Evolutionary conservation across 192 early-diverging fungal species (phyloP).

Genomic region (Obelidium mucronatum): DNA sequence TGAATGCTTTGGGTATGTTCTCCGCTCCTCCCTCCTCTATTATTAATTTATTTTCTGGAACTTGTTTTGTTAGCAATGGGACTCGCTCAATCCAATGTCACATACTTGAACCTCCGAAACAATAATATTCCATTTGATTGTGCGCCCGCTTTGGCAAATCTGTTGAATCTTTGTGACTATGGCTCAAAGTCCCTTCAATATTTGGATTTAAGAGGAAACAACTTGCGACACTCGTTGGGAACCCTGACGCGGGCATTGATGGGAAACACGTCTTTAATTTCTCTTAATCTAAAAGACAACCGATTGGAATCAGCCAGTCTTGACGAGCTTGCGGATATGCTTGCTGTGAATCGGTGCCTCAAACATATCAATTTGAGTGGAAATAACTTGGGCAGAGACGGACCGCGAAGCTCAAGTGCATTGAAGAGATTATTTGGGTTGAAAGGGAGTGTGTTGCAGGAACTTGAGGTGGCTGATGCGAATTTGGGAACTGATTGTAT

Average conservation of each 20-base stretch:
- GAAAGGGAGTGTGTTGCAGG: too few species aligned
- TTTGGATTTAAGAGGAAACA: neutral
- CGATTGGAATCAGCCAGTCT: neutral
- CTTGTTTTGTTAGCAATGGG: neutral
- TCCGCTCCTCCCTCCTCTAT: neutral
- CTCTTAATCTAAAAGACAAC: neutral
- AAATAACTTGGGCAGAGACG: neutral
- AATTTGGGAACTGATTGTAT: neutral
- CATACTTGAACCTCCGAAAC: neutral
- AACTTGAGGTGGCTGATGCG: neutral
- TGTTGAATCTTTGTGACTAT: neutral
- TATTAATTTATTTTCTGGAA: neutral
- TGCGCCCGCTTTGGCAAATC: neutral
- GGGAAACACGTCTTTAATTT: neutral
- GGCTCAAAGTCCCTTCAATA: neutral
- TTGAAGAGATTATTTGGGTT: too few species aligned
- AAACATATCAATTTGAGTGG: neutral
- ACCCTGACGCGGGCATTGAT: neutral
- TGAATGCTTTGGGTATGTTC: neutral
- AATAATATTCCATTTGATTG: conserved; percentile 2
- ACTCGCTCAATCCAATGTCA: neutral
- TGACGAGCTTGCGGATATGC: neutral
- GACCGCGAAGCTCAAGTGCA: too few species aligned
- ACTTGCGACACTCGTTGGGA: neutral
- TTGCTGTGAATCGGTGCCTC: neutral